Evolutionary conservation across 148 eudicot species (phyloP).

Genomic region (Cornus controversa): DNA sequence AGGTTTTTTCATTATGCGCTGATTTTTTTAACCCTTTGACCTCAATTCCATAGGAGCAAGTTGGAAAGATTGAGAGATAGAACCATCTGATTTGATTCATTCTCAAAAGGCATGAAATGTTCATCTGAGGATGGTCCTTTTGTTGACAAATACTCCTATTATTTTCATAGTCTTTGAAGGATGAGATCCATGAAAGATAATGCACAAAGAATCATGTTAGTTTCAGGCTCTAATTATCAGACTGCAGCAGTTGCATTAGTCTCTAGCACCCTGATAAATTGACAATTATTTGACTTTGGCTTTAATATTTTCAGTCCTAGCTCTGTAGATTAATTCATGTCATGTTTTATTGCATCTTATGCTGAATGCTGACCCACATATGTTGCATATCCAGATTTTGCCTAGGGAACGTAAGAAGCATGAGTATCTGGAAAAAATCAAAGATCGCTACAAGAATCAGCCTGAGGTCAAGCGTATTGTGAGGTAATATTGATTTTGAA

Average conservation of each 20-base stretch:
- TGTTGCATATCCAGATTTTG: constrained; percentile 57
- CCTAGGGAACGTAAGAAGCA: constrained; percentile 91
- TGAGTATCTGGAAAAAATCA: constrained; percentile 71
- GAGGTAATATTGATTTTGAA: constrained; percentile 42
- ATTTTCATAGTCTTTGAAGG: too few relatives aligned
- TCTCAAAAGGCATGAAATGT: too few relatives aligned
- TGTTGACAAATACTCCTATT: too few relatives aligned
- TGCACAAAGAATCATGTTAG: too few relatives aligned
- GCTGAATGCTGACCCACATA: constrained; percentile 5
- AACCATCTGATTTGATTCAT: too few relatives aligned
- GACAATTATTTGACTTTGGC: neutral
- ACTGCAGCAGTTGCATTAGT: neutral
- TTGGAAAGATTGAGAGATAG: too few relatives aligned
- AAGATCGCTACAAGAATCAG: constrained; percentile 83
- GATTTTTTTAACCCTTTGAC: too few relatives aligned
- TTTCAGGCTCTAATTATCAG: neutral
- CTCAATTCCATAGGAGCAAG: too few relatives aligned
- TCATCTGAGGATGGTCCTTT: too few relatives aligned
- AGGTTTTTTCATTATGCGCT: too few relatives aligned
- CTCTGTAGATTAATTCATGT: neutral
- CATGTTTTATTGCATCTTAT: neutral
- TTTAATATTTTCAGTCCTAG: neutral
- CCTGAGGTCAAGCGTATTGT: constrained; percentile 81
- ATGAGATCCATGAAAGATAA: too few relatives aligned
- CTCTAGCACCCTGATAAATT: neutral